A percentile compares a stretch with the other conserved stretches of the same genome.
Evolutionary conservation across 164 flowering plant species (phyloP).

Genomic region (Berberis thunbergii): DNA sequence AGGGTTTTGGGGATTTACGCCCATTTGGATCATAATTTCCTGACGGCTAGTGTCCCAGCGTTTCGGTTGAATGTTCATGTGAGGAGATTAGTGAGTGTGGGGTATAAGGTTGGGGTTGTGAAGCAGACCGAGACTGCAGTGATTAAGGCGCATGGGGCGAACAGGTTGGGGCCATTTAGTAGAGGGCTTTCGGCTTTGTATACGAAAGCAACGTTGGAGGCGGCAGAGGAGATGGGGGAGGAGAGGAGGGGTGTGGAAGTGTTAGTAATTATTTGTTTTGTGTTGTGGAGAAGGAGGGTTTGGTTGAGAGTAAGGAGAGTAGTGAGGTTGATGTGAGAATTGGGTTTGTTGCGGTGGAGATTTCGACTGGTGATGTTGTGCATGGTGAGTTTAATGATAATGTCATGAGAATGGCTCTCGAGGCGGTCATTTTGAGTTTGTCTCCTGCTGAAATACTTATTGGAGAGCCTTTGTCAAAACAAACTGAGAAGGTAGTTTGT

Average conservation of each 20-base stretch:
- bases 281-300: conserved; percentile 52
- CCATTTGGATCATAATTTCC: conserved; percentile 65
- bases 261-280: conserved; percentile 60
- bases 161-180: conserved; percentile 54
- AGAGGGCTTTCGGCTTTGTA: conserved; percentile 88
- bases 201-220: conserved; percentile 89
- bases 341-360: conserved; percentile 71
- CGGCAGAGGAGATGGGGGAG: conserved; percentile 60
- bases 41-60: conserved; percentile 89
- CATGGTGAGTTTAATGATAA: conserved; percentile 76
- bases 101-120: conserved; percentile 92
- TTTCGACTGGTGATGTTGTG: conserved; percentile 85
- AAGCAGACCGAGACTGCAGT: conserved; percentile 93
- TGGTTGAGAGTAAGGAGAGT: conserved; percentile 11
- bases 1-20: conserved; percentile 74
- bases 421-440: conserved; percentile 63
- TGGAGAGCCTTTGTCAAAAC: conserved; percentile 65
- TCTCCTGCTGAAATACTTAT: conserved; percentile 76
- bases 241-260: conserved; percentile 47
- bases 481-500: conserved; percentile 68
- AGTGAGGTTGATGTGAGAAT: conserved; percentile 45
- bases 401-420: conserved; percentile 62
- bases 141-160: conserved; percentile 73
- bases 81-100: conserved; percentile 76
- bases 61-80: conserved; percentile 77